A percentile compares a stretch with the other conserved stretches of the same genome.
Evolutionary conservation across 1,284 basidiomycete genomes (phyloP).

Genomic region (Amylostereum areolatum): DNA sequence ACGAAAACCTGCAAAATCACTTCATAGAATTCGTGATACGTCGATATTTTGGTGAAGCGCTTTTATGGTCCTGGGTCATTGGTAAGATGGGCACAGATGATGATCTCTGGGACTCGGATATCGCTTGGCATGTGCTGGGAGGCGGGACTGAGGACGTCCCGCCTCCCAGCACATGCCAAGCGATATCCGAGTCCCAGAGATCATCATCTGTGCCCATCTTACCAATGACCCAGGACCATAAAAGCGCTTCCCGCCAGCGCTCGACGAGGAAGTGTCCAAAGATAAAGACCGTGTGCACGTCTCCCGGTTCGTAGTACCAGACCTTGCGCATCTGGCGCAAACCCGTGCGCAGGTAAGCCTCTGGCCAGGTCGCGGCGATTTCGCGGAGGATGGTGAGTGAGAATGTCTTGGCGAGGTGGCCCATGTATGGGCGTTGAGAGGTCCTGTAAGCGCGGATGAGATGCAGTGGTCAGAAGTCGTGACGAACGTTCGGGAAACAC

Average conservation of each 20-base stretch:
- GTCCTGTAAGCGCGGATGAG: slow-evolving; percentile 13
- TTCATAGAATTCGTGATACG: not conserved
- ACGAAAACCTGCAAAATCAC: not conserved
- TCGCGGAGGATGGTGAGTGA: slow-evolving; percentile 26
- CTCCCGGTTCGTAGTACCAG: slow-evolving; percentile 19
- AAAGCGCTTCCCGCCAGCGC: slow-evolving; percentile 33
- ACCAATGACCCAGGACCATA: slow-evolving; percentile 36
- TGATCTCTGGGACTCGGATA: slow-evolving; percentile 12
- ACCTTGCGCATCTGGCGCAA: slow-evolving; percentile 29
- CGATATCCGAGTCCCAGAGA: slow-evolving; percentile 20
- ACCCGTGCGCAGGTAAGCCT: slow-evolving; percentile 22
- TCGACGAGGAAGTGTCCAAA: slow-evolving; percentile 32
- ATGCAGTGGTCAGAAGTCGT: not conserved
- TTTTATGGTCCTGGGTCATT: slow-evolving; percentile 9
- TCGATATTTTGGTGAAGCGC: not conserved
- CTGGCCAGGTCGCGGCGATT: slow-evolving; percentile 21
- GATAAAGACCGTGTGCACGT: slow-evolving; percentile 28
- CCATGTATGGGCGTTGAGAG: slow-evolving; percentile 31
- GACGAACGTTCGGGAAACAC: not conserved
- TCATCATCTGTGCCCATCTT: slow-evolving; percentile 24
- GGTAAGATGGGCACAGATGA: not conserved
- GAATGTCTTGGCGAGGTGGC: slow-evolving; percentile 30
- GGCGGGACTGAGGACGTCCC: not conserved
- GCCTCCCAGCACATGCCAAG: slow-evolving; percentile 30
- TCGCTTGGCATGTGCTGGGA: slow-evolving; percentile 31